Base-by-base conservation (phyloP, 2,329 filamentous ascomycete genomes). In the Xylaria sp. region DNA sequence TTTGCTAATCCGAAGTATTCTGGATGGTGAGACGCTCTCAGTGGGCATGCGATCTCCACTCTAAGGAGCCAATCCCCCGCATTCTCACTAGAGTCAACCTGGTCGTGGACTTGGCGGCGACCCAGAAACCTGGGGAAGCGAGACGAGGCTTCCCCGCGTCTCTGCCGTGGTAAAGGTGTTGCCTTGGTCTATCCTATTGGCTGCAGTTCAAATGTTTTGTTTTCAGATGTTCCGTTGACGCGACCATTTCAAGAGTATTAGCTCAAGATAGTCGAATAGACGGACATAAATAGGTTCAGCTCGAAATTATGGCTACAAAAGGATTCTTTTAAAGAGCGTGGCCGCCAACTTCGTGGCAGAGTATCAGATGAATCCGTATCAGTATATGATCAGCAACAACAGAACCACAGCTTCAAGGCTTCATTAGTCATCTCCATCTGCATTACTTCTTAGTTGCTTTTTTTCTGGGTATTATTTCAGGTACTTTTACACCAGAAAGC, bases 91-190 rank as follows among this genome's bases (percentile, higher is more conserved):
- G 40, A 28, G 40, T 17, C n/a, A 35, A 17, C 38, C 38, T 19
- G n/a, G 19, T 4, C 15, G 33, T 17, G 31, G 45, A 19, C 45
- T 19, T 19, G 45, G n/a, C 19, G 25, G 45, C 53, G 50, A 53
- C 21, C 31, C 23, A 23, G 53, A 47, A 56, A 56, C 42, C 53
- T 56, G 53, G 53, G 53, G 53, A 38, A 56, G 42, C 43, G 42
- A 47, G 19, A 40, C 43, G 31, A 47, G 14, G 31, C 28, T 56
- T n/a, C n/a, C n/a, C n/a, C n/a, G n/a, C n/a, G n/a, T n/a, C n/a
- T n/a, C n/a, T n/a, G 33, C 53, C 14, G 23, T 42, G 42, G 28
- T 47, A 31, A 56, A 21, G 51, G 23, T 47, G 15, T 17, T 11
- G 5, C 5, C 14, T 14, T 47, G 25, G 25, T 33, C 14, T 17